phyloP scores from a whole-genome alignment of 441 rosid species.

The Populus hybrid region DNA sequence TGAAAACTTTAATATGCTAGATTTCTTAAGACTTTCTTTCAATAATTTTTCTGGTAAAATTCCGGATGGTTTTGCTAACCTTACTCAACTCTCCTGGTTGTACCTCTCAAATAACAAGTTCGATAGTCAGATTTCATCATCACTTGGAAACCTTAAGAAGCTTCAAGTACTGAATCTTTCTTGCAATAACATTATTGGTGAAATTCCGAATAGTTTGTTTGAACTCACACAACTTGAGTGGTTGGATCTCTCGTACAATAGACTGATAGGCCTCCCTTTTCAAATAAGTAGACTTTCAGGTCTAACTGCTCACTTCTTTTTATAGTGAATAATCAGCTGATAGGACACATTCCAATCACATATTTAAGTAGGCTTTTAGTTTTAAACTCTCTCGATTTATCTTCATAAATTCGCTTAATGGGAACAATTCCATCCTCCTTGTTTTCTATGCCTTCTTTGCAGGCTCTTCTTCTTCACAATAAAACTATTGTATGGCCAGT shows the following conservation, averaged over 20 bases:
- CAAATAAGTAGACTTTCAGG: neutral
- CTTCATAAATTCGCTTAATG: neutral
- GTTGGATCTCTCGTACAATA: no score
- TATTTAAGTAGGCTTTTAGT: neutral
- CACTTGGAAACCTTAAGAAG: no score
- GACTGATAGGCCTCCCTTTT: no score
- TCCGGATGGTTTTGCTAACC: neutral
- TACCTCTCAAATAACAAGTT: neutral
- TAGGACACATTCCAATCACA: neutral
- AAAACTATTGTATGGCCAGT: neutral
- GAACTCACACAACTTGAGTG: no score
- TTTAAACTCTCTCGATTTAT: neutral
- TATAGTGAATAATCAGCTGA: neutral
- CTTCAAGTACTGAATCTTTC: neutral
- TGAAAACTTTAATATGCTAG: no score
- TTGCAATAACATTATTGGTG: no score
- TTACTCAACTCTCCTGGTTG: neutral
- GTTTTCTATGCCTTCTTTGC: neutral
- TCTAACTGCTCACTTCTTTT: neutral
- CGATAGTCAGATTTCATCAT: no score
- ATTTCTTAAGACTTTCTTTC: no score
- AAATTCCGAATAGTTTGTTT: no score
- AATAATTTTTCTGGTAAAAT: no score
- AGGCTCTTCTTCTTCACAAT: neutral
- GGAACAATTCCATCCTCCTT: slow-evolving; percentile 8